Base-by-base conservation (phyloP, 768 basidiomycete genomes). In the Suillus decipiens region DNA sequence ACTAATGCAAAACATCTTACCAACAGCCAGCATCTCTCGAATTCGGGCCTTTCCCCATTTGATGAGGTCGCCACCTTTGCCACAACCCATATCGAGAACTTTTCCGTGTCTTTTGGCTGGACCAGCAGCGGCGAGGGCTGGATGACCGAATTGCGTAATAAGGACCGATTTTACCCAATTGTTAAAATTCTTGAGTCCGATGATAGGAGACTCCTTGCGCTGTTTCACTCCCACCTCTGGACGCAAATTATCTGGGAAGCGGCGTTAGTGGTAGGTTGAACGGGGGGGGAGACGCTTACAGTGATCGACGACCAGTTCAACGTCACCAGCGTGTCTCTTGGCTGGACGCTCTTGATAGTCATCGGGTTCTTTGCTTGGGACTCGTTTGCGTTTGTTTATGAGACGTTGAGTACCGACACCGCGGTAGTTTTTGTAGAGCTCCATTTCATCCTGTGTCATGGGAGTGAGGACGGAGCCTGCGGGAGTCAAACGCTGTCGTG, bases 151-250 rank as follows among this genome's bases (percentile, higher is more conserved):
- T 59, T 91, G 91, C 10, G 90, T 89, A 71, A 99, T 97, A 65
- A 99, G 82, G 19, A 99, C 96, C 11, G 94, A 95, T 76, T 99
- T 99, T 69, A 99, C 90, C 97, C 97, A 99, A 79, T 99, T 99
- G 79, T 99, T 99, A 79, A 99, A 99, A 73, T 85, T 90, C 76
- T 97, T 98, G 61, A 99, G 85, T 42, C 97, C 97, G 61, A 97
- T 94, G 69, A 99, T 99, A 48, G 95, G 94, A 7, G 96, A 98
- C 19, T 90, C 87, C 66, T 84, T 84, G 37, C 97, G 92, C 70
- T 91, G 88, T 11, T 86, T 81, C 36, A 93, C 86, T 62, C 94
- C 95, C 11, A 96, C 90, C 63, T 99, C 95, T 7, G 95, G 95
- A 12, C 97, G 86, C 15, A 87, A 84, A 75, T 99, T 99, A 77